These are phyloP conservation scores for Lactarius trivialis DNA, from an alignment of 768 basidiomycete species.

Conservation along the genomic window DNA sequence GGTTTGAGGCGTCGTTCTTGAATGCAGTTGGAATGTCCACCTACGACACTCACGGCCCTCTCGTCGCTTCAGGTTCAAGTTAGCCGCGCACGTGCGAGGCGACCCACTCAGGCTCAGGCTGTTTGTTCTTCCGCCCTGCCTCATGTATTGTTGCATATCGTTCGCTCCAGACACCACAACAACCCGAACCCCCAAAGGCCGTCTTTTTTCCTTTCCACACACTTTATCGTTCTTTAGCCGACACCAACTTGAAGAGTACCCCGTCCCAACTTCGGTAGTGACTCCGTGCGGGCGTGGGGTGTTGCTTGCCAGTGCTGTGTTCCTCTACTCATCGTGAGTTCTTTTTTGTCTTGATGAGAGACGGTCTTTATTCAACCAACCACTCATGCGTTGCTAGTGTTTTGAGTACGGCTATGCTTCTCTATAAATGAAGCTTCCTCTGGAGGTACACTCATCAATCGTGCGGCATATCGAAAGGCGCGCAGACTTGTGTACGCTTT, in stretches of 20 bases:
- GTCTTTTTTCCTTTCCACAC: not conserved
- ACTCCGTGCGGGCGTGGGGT: not conserved
- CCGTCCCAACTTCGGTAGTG: not conserved
- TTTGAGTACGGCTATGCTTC: constrained; percentile 9
- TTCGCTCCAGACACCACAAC: not conserved
- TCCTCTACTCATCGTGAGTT: constrained; percentile 7
- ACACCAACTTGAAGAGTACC: not conserved
- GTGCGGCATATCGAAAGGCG: constrained; percentile 46
- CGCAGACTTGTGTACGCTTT: constrained; percentile 49
- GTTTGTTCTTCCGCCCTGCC: not conserved
- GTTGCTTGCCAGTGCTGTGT: not conserved
- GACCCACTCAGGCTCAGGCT: not conserved
- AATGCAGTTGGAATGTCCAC: not conserved
- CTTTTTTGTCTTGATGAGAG: not conserved
- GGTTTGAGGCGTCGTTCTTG: not conserved
- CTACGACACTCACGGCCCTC: not conserved
- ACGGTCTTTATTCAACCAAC: not conserved
- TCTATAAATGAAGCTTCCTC: constrained; percentile 46
- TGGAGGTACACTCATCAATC: constrained; percentile 54
- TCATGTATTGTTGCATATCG: not conserved
- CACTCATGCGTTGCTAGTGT: not conserved
- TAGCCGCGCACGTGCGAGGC: not conserved
- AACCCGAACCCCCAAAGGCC: not conserved
- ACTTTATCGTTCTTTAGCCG: not conserved
- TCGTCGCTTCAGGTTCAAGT: too few species aligned